phyloP scores from a whole-genome alignment of 2,329 filamentous ascomycete species.

The Fusarium verrucosum region DNA sequence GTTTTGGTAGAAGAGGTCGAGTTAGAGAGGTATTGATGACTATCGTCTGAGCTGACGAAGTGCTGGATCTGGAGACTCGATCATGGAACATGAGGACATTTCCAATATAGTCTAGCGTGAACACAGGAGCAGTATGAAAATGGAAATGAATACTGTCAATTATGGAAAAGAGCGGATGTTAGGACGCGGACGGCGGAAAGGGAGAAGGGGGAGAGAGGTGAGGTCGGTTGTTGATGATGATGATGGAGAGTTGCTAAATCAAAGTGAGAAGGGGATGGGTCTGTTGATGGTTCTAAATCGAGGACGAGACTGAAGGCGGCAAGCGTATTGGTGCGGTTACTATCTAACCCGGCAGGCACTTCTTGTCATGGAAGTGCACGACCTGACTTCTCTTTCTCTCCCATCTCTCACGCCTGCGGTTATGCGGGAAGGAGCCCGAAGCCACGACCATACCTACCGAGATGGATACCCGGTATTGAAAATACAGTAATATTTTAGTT shows the following conservation, averaged over 20 bases:
- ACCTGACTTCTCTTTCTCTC: not conserved
- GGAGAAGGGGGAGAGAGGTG: not conserved
- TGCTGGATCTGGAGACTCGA: conserved; percentile 1
- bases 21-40: not conserved
- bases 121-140: not conserved
- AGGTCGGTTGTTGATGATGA: not conserved
- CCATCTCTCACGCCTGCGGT: not conserved
- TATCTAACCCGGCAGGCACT: too few species aligned
- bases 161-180: conserved; percentile 1
- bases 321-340: not conserved
- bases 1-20: not conserved
- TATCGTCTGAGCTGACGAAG: conserved; percentile 3
- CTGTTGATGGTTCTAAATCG: not conserved
- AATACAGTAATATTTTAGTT: conserved; percentile 5
- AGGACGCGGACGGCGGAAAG: conserved; percentile 7
- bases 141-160: not conserved
- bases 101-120: not conserved
- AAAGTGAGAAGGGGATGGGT: not conserved
- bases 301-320: not conserved
- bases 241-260: conserved; percentile 3
- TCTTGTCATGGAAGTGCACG: too few species aligned
- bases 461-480: not conserved
- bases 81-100: conserved; percentile 25
- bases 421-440: not conserved
- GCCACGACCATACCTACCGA: not conserved